phyloP scores from a whole-genome alignment of 495 filamentous ascomycete species.

The Daldinia concentrica region DNA sequence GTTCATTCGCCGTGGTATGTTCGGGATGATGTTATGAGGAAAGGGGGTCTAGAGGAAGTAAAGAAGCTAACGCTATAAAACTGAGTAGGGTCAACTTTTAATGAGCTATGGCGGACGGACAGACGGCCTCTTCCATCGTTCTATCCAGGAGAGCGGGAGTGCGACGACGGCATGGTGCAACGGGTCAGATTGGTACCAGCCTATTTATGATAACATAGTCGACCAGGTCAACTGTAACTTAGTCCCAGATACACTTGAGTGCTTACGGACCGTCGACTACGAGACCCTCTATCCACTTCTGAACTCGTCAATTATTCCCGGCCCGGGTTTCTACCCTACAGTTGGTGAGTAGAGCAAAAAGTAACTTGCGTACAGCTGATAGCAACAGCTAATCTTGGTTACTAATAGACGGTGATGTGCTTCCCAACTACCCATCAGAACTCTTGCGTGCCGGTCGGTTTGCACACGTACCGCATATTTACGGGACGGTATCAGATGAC shows the following conservation, averaged over 20 bases:
- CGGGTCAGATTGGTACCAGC: conserved; percentile 50
- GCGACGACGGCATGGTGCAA: conserved; percentile 49
- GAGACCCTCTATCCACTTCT: conserved; percentile 43
- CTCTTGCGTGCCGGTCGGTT: conserved; percentile 51
- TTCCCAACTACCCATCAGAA: conserved; percentile 49
- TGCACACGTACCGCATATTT: conserved; percentile 66
- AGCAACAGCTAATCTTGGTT: not conserved
- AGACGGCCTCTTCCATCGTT: conserved; percentile 62
- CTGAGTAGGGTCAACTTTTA: conserved; percentile 43
- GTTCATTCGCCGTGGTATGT: conserved; percentile 49
- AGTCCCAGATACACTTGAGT: conserved; percentile 51
- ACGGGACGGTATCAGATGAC: conserved; percentile 70
- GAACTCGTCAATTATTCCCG: conserved; percentile 21
- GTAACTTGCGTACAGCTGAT: not conserved
- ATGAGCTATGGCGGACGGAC: conserved; percentile 51
- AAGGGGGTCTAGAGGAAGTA: not conserved
- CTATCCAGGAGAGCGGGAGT: conserved; percentile 61
- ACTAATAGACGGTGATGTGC: conserved; percentile 58
- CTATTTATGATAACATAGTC: conserved; percentile 56
- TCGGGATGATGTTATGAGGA: not conserved
- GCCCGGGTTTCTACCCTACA: conserved; percentile 53
- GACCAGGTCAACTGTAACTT: conserved; percentile 51
- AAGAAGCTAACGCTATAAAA: conserved; percentile 2
- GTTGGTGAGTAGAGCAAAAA: conserved; percentile 45
- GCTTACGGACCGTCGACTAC: conserved; percentile 53